Percentiles rank a stretch among this genome's conserved stretches.
phyloP scores from a whole-genome alignment of 108 stramenopile genomes.

The Aurantiochytrium sp. region DNA sequence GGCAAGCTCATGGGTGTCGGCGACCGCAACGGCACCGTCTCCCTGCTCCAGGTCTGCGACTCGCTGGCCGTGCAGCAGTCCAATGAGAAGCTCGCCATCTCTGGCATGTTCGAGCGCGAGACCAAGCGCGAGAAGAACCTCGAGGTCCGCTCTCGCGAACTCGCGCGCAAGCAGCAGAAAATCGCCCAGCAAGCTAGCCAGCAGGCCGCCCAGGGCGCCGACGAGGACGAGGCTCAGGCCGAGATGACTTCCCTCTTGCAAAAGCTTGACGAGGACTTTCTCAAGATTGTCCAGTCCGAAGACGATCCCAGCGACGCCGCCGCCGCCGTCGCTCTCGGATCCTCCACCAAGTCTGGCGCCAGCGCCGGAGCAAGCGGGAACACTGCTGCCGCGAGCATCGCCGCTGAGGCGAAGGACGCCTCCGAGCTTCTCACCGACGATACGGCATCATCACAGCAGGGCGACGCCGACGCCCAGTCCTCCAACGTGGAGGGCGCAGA shows the following conservation, averaged over 20 bases:
- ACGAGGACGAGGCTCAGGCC: slow-evolving; percentile 1
- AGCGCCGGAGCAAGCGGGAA: not conserved
- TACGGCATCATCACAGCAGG: too few species aligned
- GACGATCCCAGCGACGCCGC: not conserved
- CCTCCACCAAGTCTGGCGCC: not conserved
- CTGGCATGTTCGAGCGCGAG: slow-evolving; percentile 73
- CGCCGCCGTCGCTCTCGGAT: not conserved
- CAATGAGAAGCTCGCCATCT: slow-evolving; percentile 69
- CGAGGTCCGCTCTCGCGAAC: slow-evolving; percentile 59
- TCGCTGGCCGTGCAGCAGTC: slow-evolving; percentile 57
- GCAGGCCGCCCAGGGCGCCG: slow-evolving; percentile 34
- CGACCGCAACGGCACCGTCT: slow-evolving; percentile 73
- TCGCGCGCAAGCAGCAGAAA: slow-evolving; percentile 41
- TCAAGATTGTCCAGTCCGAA: not conserved
- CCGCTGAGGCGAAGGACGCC: not conserved
- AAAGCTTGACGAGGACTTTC: slow-evolving; percentile 24
- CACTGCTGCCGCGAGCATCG: not conserved
- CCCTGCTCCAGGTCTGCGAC: slow-evolving; percentile 72
- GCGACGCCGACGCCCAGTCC: too few species aligned
- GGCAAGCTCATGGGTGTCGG: slow-evolving; percentile 77
- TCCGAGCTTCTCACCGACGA: not conserved
- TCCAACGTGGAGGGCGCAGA: too few species aligned
- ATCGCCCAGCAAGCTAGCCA: slow-evolving; percentile 46
- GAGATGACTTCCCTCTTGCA: not conserved
- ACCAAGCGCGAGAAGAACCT: slow-evolving; percentile 77